Percentiles rank a stretch among this genome's conserved stretches.
Conservation (phyloP, 306 rosid genomes). For the Dryas drummondii region DNA sequence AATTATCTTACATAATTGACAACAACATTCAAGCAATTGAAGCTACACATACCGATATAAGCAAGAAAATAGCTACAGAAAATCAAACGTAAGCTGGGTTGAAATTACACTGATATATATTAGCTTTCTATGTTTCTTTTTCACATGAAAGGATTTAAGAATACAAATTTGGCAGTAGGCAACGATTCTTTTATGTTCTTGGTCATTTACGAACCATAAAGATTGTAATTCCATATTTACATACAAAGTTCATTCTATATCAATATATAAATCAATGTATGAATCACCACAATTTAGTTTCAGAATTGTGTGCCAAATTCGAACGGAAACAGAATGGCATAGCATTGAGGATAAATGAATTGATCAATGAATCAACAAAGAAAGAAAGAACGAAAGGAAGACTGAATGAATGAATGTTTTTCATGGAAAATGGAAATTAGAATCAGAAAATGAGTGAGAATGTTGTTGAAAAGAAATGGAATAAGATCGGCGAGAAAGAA, state of each 20-base stretch:
- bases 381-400: neutral
- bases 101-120: neutral
- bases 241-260: neutral
- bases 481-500: slow-evolving; percentile 6
- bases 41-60: neutral
- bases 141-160: neutral
- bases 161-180: neutral
- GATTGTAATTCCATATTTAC: neutral
- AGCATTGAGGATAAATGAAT: neutral
- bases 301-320: neutral
- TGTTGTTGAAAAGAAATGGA: neutral
- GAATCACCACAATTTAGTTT: too few species aligned
- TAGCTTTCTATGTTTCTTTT: neutral
- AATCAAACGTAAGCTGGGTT: neutral
- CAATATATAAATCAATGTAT: neutral
- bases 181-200: neutral
- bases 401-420: neutral
- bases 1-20: neutral
- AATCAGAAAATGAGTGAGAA: neutral
- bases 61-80: neutral
- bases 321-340: neutral
- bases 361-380: neutral
- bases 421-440: neutral
- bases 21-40: neutral
- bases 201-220: neutral